These are phyloP conservation scores for Polytrichum formosum DNA, from an alignment of 225 moss, liverwort and hornwort genomes.

Conservation along the genomic window DNA sequence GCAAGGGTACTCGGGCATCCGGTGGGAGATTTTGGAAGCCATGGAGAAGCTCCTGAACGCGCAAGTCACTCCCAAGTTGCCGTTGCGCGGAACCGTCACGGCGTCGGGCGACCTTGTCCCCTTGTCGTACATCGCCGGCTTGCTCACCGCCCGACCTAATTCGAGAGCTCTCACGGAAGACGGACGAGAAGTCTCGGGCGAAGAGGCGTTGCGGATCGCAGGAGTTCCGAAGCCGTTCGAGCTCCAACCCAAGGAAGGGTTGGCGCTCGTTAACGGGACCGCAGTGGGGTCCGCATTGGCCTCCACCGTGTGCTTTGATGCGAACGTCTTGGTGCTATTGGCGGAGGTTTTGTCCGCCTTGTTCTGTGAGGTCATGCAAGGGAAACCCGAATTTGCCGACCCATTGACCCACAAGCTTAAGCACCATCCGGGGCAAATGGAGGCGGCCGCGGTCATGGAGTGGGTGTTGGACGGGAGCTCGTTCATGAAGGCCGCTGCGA, in stretches of 20 bases:
- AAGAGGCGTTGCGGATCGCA: conserved; percentile 10
- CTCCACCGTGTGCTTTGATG: conserved; percentile 20
- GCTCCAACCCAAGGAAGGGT: conserved; percentile 20
- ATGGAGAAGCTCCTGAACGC: conserved; percentile 13
- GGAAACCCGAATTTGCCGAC: conserved; percentile 39
- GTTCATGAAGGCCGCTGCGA: conserved; percentile 37
- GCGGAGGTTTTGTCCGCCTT: conserved; percentile 14
- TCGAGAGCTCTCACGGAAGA: conserved; percentile 11
- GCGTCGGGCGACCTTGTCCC: conserved; percentile 34
- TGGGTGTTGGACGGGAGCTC: conserved; percentile 48
- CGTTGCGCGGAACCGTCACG: conserved; percentile 4
- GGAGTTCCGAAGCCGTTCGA: conserved; percentile 13
- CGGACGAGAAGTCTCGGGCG: conserved; percentile 5
- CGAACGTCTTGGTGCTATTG: conserved; percentile 10
- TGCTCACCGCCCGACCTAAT: conserved; percentile 15
- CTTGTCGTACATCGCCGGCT: conserved; percentile 16
- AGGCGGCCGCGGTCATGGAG: conserved; percentile 40
- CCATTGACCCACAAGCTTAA: conserved; percentile 45
- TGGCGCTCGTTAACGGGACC: conserved; percentile 17
- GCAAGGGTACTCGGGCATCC: conserved; percentile 11
- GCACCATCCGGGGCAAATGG: conserved; percentile 50
- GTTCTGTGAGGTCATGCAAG: conserved; percentile 47
- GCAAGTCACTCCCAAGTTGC: conserved; percentile 4
- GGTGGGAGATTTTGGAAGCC: conserved; percentile 8
- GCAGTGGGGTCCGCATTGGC: conserved; percentile 18